These are phyloP conservation scores for Meredithiella fracta DNA, from an alignment of 2,329 filamentous ascomycete genomes.

Conservation along the genomic window DNA sequence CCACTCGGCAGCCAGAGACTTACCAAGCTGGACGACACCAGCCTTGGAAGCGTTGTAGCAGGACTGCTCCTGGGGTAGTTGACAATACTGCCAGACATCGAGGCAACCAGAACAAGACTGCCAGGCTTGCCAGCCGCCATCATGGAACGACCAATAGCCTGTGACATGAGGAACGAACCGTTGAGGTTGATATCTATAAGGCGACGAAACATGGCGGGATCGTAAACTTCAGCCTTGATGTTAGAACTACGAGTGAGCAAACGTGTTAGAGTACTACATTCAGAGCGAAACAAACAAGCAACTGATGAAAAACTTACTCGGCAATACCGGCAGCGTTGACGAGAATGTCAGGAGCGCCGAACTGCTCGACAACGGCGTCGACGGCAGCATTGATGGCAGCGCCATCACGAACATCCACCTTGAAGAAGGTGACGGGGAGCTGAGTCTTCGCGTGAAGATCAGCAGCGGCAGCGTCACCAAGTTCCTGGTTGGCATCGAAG, in stretches of 20 bases:
- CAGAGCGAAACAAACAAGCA: constrained; percentile 22
- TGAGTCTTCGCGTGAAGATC: constrained; percentile 58
- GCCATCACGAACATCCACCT: constrained; percentile 60
- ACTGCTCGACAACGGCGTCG: constrained; percentile 45
- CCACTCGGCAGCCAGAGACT: constrained; percentile 73
- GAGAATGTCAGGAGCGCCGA: constrained; percentile 56
- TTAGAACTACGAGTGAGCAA: constrained; percentile 35
- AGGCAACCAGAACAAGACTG: constrained; percentile 59
- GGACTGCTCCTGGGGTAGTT: constrained; percentile 75
- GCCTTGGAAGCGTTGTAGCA: constrained; percentile 79
- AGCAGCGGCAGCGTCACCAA: constrained; percentile 52
- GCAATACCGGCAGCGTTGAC: constrained; percentile 68
- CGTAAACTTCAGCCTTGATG: constrained; percentile 66
- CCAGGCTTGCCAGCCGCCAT: constrained; percentile 55
- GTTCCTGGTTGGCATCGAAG: constrained; percentile 60
- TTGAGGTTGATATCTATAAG: constrained; percentile 72
- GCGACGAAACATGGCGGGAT: constrained; percentile 58
- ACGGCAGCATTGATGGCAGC: constrained; percentile 54
- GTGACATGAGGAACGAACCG: constrained; percentile 61
- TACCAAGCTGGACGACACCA: constrained; percentile 60
- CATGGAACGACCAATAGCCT: constrained; percentile 56
- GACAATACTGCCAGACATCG: constrained; percentile 70
- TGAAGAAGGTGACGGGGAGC: constrained; percentile 59
- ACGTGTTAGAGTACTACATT: constrained; percentile 10
- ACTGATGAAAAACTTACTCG: constrained; percentile 26